Evolutionary conservation across 2,329 filamentous ascomycete species (phyloP), one percentile per base, ranked within the genome.

Genomic region (Penicillium sp.): DNA sequence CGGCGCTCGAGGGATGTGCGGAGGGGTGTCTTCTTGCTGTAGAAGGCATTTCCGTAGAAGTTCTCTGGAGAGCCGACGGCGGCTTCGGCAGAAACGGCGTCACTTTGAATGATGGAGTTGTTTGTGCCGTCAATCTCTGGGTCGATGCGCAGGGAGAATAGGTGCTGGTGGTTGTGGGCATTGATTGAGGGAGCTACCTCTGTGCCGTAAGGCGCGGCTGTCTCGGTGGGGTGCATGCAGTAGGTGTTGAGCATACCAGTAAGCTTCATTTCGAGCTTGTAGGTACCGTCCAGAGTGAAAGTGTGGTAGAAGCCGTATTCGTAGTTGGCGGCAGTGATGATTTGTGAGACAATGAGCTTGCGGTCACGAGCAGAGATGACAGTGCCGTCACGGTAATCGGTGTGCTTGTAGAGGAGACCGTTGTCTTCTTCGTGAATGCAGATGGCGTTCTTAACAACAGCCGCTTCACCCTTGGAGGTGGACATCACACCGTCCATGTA

Each of bases 321-420:
- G 76, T 96, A 96, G 79, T 96, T 96, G 32, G 92, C 92, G 1
- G 91, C 92, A 0, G 92, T 96, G 76, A 96, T 96, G 69, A 96
- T 88, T 67, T 96, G 91, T 60, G 91, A 91, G 64, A 96, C 81
- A 69, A 96, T 82, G 51, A 96, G 84, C 71, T 93, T 94, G 54
- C 91, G 85, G 2, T 88, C 91, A 21, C 92, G 86, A 0, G 91
- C 95, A 2, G 95, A 89, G 16, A 93, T 91, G 49, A 87, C 85
- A 0, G 88, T 92, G 46, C 92, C 88, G 66, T 96, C 91, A 40
- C 92, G 84, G 82, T 95, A 96, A 75, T 96, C 92, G 13, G 86
- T 91, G 76, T 94, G 90, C 78, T 96, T 96, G 83, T 67, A 68
- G 9, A 67, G 60, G 22, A 67, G 61, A 13, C 66, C 66, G 45